These are phyloP conservation scores for Batkoa obscura DNA, from an alignment of 371 early-diverging fungal genomes.

Conservation along the genomic window DNA sequence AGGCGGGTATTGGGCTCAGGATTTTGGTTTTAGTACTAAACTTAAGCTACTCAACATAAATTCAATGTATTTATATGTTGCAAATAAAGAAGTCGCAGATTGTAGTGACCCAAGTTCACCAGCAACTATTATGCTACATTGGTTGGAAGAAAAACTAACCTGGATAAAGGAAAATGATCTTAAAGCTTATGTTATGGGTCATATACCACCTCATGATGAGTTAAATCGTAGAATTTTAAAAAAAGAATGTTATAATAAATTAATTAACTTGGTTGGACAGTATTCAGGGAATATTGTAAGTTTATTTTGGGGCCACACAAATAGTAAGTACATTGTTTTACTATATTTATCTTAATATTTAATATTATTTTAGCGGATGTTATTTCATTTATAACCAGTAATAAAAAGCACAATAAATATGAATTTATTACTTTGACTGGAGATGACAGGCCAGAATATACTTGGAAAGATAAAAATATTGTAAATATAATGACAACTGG, in stretches of 20 bases:
- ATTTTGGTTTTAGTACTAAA: neutral
- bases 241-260: slow-evolving; percentile 17
- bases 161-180: slow-evolving; percentile 1
- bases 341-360: neutral
- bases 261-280: slow-evolving; percentile 19
- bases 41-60: slow-evolving; percentile 12
- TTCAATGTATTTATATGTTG: slow-evolving; percentile 13
- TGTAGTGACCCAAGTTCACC: slow-evolving; percentile 12
- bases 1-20: slow-evolving; percentile 7
- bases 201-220: slow-evolving; percentile 25
- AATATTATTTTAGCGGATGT: neutral
- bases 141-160: slow-evolving; percentile 13
- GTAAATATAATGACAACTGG: slow-evolving; percentile 3
- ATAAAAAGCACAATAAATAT: neutral
- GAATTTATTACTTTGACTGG: neutral
- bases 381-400: slow-evolving; percentile 2
- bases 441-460: no score
- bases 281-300: slow-evolving; percentile 19
- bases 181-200: slow-evolving; percentile 19
- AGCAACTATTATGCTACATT: slow-evolving; percentile 14
- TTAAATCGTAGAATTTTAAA: slow-evolving; percentile 11
- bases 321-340: neutral
- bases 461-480: neutral
- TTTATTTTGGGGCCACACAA: slow-evolving; percentile 22
- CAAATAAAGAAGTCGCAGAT: slow-evolving; percentile 11